Percentiles rank a stretch among this genome's conserved stretches.
Conservation (phyloP, 805 yeast species). For the Candida dajiaensis region DNA sequence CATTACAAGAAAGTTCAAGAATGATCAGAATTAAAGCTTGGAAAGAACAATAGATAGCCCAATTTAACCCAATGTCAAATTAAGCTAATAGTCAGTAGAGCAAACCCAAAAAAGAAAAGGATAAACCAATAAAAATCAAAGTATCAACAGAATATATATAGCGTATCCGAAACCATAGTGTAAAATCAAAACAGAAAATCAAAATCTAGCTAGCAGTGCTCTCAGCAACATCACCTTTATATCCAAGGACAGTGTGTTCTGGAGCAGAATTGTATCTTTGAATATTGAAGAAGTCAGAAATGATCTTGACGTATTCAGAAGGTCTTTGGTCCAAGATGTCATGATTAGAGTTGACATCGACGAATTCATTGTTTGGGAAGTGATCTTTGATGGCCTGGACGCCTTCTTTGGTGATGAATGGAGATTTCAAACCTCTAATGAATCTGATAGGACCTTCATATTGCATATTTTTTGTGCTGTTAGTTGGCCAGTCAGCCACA, state of each 20-base stretch:
- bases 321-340: conserved; percentile 40
- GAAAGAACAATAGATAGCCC: not conserved
- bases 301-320: conserved; percentile 23
- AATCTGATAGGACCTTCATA: conserved; percentile 20
- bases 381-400: conserved; percentile 16
- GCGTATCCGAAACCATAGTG: not conserved
- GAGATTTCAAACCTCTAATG: conserved; percentile 22
- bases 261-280: conserved; percentile 18
- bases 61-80: not conserved
- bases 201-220: not conserved
- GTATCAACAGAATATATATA: not conserved
- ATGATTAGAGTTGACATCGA: conserved; percentile 23
- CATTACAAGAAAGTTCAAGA: not conserved
- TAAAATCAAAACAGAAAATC: not conserved
- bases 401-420: conserved; percentile 20
- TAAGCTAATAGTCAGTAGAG: not conserved
- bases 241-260: conserved; percentile 1
- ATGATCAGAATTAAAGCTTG: not conserved
- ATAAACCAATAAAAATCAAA: not conserved
- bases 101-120: not conserved
- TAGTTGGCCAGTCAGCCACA: conserved; percentile 31
- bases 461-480: conserved; percentile 13
- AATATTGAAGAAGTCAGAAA: conserved; percentile 23
- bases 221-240: not conserved
- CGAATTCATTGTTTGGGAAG: conserved; percentile 23